Evolutionary conservation across 441 rosid species (phyloP).

Genomic region (Populus hybrid): DNA sequence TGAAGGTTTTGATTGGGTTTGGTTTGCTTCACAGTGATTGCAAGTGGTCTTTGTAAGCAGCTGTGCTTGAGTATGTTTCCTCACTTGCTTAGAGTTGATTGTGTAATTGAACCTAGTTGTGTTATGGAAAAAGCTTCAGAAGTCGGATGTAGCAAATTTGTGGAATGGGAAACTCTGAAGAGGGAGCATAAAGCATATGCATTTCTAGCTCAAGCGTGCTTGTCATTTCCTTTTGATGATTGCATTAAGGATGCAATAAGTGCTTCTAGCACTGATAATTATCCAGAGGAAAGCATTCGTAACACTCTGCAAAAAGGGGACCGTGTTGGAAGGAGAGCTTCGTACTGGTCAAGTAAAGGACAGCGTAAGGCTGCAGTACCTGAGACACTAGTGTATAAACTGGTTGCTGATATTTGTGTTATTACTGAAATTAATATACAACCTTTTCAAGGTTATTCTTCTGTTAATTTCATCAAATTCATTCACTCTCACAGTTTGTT

Average conservation of each 20-base stretch:
- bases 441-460: slow-evolving; percentile 72
- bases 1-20: background rate
- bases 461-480: background rate
- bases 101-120: slow-evolving; percentile 37
- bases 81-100: slow-evolving; percentile 42
- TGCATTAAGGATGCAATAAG: slow-evolving; percentile 57
- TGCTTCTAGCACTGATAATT: slow-evolving; percentile 95
- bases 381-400: slow-evolving; percentile 76
- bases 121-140: slow-evolving; percentile 25
- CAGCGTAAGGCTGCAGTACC: slow-evolving; percentile 62
- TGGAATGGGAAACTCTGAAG: slow-evolving; percentile 43
- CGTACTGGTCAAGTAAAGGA: slow-evolving; percentile 94
- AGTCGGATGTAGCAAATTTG: slow-evolving; percentile 48
- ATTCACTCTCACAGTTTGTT: background rate
- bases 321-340: slow-evolving; percentile 39
- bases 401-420: slow-evolving; percentile 63
- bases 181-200: slow-evolving; percentile 71
- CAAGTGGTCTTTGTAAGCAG: slow-evolving; percentile 53
- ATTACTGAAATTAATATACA: slow-evolving; percentile 64
- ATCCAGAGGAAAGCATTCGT: slow-evolving; percentile 64
- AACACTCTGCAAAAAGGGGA: slow-evolving; percentile 66
- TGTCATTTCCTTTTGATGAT: slow-evolving; percentile 33
- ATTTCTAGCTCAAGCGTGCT: slow-evolving; percentile 50
- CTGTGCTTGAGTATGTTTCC: slow-evolving; percentile 73
- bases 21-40: slow-evolving; percentile 54